phyloP scores from a whole-genome alignment of 495 filamentous ascomycete species.

The Glarea lozoyensis region DNA sequence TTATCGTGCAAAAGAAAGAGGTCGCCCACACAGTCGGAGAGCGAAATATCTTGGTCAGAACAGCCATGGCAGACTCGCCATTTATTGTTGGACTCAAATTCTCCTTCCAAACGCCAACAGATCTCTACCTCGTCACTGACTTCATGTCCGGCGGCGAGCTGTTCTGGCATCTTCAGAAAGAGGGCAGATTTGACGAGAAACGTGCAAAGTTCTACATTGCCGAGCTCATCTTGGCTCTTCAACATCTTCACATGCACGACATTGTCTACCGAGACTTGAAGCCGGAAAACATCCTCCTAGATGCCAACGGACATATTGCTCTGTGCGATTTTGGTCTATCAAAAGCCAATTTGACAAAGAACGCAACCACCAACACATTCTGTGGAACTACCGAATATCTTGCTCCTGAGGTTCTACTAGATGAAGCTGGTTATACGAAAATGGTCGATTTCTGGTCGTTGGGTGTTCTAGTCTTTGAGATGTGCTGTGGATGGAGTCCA shows the following conservation, averaged over 20 bases:
- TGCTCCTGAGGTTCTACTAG: slow-evolving; percentile 87
- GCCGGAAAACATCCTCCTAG: slow-evolving; percentile 76
- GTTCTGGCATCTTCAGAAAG: slow-evolving; percentile 98
- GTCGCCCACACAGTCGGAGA: slow-evolving; percentile 95
- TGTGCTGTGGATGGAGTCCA: slow-evolving; percentile 98
- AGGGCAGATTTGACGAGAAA: slow-evolving; percentile 89
- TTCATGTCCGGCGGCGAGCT: slow-evolving; percentile 99
- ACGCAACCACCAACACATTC: slow-evolving; percentile 97
- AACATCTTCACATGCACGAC: slow-evolving; percentile 92
- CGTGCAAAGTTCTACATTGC: slow-evolving; percentile 99
- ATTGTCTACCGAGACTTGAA: slow-evolving; percentile 95
- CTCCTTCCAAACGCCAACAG: slow-evolving; percentile 94
- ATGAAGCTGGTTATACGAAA: slow-evolving; percentile 97
- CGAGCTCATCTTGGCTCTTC: slow-evolving; percentile 88
- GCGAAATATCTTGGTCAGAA: slow-evolving; percentile 92
- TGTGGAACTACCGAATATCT: slow-evolving; percentile 98
- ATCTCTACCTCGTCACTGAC: slow-evolving; percentile 97
- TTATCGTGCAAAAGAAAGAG: slow-evolving; percentile 99
- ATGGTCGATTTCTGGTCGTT: slow-evolving; percentile 99
- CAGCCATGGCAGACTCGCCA: slow-evolving; percentile 88
- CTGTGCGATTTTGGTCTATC: slow-evolving; percentile 88
- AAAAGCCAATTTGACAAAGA: slow-evolving; percentile 92
- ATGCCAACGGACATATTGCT: slow-evolving; percentile 79
- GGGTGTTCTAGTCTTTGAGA: slow-evolving; percentile 95
- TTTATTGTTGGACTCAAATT: slow-evolving; percentile 99